These are phyloP conservation scores for Talaromyces rugulosus DNA, from an alignment of 2,329 filamentous ascomycete species.

Conservation along the genomic window DNA sequence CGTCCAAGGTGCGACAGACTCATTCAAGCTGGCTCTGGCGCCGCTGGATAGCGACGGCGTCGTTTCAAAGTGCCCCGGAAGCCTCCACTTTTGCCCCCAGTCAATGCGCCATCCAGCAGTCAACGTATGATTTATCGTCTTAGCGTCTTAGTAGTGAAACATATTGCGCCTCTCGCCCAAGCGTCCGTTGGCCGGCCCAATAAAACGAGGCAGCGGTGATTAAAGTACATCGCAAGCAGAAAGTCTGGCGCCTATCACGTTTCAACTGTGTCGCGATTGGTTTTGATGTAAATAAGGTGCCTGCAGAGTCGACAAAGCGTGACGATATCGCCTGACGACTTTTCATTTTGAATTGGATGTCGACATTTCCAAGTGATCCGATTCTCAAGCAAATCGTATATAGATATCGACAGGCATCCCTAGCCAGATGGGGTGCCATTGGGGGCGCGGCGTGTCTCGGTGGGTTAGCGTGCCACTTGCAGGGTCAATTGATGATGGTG, in stretches of 20 bases:
- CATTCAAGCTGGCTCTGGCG: constrained; percentile 1
- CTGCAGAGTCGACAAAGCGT: not conserved
- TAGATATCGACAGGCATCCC: not conserved
- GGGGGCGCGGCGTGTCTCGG: not conserved
- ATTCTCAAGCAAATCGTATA: not conserved
- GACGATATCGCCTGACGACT: not conserved
- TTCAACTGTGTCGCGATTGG: not conserved
- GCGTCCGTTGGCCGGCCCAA: not conserved
- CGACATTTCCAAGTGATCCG: not conserved
- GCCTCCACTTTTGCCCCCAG: constrained; percentile 1
- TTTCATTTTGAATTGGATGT: not conserved
- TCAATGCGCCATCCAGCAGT: not conserved
- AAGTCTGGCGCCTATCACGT: not conserved
- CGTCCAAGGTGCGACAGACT: constrained; percentile 1
- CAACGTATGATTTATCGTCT: not conserved
- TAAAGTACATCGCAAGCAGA: not conserved
- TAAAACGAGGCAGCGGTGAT: not conserved
- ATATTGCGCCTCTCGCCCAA: not conserved
- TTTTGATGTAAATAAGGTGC: not conserved
- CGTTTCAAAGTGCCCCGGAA: constrained; percentile 9
- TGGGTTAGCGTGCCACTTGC: not conserved
- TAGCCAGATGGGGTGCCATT: not conserved
- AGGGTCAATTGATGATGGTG: not conserved
- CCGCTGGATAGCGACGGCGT: constrained; percentile 2
- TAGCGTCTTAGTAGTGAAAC: not conserved